Base-by-base conservation (phyloP, 2,329 filamentous ascomycete species). In the Scedosporium aurantiacum region DNA sequence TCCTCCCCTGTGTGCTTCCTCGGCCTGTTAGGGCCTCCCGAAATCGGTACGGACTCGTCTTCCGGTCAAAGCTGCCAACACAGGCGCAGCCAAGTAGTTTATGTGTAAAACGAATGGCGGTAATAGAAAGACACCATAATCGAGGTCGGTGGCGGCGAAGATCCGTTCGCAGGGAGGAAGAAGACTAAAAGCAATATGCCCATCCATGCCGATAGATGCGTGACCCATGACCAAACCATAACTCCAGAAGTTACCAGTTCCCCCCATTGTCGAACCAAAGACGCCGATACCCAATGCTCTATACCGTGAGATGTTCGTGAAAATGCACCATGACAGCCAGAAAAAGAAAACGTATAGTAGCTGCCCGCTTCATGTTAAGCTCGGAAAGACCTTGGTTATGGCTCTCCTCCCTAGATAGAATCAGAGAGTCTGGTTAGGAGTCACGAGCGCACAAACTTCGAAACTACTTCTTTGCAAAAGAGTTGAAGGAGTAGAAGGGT, bases 341-440 rank as follows among this genome's bases (percentile, higher is more conserved):
- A 18, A 60, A 59, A 50, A 41, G 10, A 6, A 52, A 54, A 60
- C 37, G 32, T 18, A 61, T 40, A 63, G 16, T 23, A 61, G 28
- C 28, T 37, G 18, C 55, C 41, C 50, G 21, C 57, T 18, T 65
- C 54, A 68, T 27, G 63, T 60, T 40, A 75, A 72, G 23, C 74
- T 73, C 4, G 77, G 77, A 60, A 79, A 79, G 59, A 79, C 70
- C 52, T 76, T 77, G 41, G 73, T 71, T 60, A 77, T 68, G 60
- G 71, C 72, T 62, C 73, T 75, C 60, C 74, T 74, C 77, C 77
- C 77, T 79, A 60, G 2, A 28, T 4, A 28, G 4, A 3, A 54
- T n/a, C 27, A 27, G 8, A 57, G 3, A 7, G n/a, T 40, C 18
- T 14, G 23, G 45, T 45, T 10, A 50, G 18, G 2, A 43, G 45